These are phyloP conservation scores for Irpex sp. DNA, from an alignment of 1,284 basidiomycete genomes.

Conservation along the genomic window DNA sequence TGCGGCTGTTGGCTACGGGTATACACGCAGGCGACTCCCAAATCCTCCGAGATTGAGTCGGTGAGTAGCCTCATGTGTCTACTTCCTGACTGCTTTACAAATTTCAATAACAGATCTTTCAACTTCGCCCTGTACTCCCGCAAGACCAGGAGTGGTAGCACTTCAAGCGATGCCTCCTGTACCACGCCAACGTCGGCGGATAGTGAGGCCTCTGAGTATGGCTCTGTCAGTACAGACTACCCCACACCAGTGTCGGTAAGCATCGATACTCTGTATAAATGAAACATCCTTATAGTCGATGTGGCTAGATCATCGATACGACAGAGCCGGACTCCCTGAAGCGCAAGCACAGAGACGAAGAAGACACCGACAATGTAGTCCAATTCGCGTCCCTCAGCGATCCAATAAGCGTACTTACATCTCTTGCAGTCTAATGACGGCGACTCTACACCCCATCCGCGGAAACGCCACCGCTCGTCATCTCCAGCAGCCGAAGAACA, in stretches of 20 bases:
- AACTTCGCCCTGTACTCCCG: background rate
- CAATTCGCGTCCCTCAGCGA: background rate
- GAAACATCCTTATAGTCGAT: background rate
- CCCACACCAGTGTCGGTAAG: conserved; percentile 2
- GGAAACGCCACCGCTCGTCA: background rate
- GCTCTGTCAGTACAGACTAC: background rate
- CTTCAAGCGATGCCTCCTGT: background rate
- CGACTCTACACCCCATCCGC: background rate
- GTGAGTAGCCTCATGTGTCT: conserved; percentile 11
- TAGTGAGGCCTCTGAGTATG: conserved; percentile 5
- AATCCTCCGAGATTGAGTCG: conserved; percentile 11
- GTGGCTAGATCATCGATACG: conserved; percentile 12
- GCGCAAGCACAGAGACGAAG: conserved; percentile 19
- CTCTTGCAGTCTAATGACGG: background rate
- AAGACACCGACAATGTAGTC: conserved; percentile 15
- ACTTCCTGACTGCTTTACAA: no score
- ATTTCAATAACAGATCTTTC: background rate
- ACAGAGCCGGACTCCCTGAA: conserved; percentile 20
- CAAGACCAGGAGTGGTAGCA: background rate
- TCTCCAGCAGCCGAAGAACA: background rate
- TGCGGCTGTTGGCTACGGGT: conserved; percentile 26
- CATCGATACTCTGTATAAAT: background rate
- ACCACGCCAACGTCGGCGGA: background rate
- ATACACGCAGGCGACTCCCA: conserved; percentile 18
- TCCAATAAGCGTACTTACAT: conserved; percentile 7